Evolutionary conservation across 306 rosid genomes (phyloP), one percentile per base, ranked within the genome.

Genomic region (Cucurbita moschata): DNA sequence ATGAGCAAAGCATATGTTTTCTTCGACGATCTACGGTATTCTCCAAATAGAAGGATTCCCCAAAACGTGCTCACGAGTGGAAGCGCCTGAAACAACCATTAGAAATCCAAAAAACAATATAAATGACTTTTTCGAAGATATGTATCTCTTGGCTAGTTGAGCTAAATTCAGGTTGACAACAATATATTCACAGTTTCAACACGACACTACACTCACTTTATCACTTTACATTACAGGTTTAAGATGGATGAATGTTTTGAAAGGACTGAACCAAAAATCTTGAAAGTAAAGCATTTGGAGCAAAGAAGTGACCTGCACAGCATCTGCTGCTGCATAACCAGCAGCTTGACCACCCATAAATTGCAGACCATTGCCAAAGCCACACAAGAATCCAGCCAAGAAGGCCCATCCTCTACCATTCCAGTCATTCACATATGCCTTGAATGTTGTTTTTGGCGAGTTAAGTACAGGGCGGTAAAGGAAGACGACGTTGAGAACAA

Each of bases 241-340:
- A 30, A 30, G 35, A 30, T 30, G 35, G 35, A 30, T 30, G 35
- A 30, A 7, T 42, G 8, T 42, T 42, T 7, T 42, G 8, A 42
- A 42, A 42, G 8, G 0, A 42, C 8, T 42, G 46, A 42, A 6
- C 46, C 46, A 42, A 42, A 42, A 8, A 30, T 30, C 35, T 42
- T 6, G 2, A 42, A 6, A 42, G 46, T 42, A 42, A 59, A 59
- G 18, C 42, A 59, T 58, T 47, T 59, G 65, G 18, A 59, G 65
- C 10, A 26, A 12, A 59, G 5, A 58, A 59, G 10, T 30, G 0
- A 59, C 65, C 65, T 59, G 65, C 19, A 59, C 65, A 12, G 65
- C 65, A 59, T 59, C 65, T 30, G 65, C 65, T 59, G 65, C 65
- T 11, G 65, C 65, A 59, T 59, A 59, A 59, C 65, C 65, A 59